Conservation (phyloP, 805 yeast species). For the Teunomyces aglyptinius region DNA sequence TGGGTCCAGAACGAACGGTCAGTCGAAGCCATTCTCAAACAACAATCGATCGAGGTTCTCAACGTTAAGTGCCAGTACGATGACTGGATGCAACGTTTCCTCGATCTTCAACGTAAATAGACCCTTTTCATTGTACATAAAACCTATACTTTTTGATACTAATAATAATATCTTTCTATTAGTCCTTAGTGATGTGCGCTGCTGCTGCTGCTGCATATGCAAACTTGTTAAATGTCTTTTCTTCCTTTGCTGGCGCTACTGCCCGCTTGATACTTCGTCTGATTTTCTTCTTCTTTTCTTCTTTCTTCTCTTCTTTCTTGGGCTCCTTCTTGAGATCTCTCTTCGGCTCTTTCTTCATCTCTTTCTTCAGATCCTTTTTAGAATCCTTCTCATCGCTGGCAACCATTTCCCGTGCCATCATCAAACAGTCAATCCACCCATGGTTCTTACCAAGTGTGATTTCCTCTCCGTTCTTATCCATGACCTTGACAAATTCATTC, state of each 20-base stretch:
- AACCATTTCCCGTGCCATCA: slow-evolving; percentile 59
- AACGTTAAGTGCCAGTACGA: slow-evolving; percentile 36
- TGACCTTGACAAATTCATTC: slow-evolving; percentile 24
- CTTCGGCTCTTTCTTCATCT: slow-evolving; percentile 1
- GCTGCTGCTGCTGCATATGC: slow-evolving; percentile 51
- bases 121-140: background rate
- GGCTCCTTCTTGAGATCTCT: background rate
- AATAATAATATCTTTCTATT: background rate
- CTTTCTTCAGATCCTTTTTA: background rate
- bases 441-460: slow-evolving; percentile 47
- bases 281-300: slow-evolving; percentile 1
- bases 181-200: slow-evolving; percentile 25
- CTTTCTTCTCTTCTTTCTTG: slow-evolving; percentile 3
- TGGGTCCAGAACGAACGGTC: slow-evolving; percentile 37
- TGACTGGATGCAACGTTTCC: slow-evolving; percentile 29
- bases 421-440: slow-evolving; percentile 69
- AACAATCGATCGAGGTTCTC: slow-evolving; percentile 30
- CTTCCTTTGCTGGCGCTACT: slow-evolving; percentile 1
- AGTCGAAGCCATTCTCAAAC: slow-evolving; percentile 34
- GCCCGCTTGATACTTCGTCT: background rate
- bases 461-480: slow-evolving; percentile 20
- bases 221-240: slow-evolving; percentile 26
- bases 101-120: background rate
- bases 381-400: slow-evolving; percentile 3
- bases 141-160: background rate